Base-by-base conservation (phyloP, 371 early-diverging fungal species). In the Mucor racemosus region DNA sequence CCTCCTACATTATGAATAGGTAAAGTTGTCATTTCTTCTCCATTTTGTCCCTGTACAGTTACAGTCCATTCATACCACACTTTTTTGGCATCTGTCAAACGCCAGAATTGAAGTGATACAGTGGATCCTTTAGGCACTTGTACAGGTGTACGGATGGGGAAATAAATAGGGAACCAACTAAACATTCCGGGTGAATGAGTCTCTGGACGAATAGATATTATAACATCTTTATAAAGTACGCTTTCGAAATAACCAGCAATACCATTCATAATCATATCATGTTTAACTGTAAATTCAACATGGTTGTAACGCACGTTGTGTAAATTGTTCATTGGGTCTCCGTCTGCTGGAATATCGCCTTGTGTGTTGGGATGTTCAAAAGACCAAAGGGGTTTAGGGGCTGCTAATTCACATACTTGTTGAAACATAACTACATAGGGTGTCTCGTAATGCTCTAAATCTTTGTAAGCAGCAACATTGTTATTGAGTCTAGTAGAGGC, bases 161-260 rank as follows among this genome's bases (percentile, higher is more conserved):
- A 97, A 71, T 86, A 97, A 59, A 98, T 92, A 0, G 98, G 97
- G 78, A 98, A 98, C 99, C 99, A 98, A 68, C 93, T 93, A 68
- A 93, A 92, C 99, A 98, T 97, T 4, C 84, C 93, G 9, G 91
- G 88, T 0, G 97, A 92, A 70, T 97, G 96, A 0, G 92, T 92
- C 7, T 70, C 69, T 7, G 97, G 97, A 40, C 88, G 85, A 66
- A 94, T 98, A 14, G 94, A 93, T 42, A 97, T 80, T 67, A 78
- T 84, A 0, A 96, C 90, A 63, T 93, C 84, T 59, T 90, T 90
- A 80, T 96, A 97, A 26, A 98, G 84, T 19, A 86, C 84, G 0
- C 94, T 80, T 62, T 96, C 96, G 81, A 98, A 98, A 75, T 95
- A 98, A 14, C 97, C 99, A 5, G 97, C 95, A 17, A 98, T 67